Evolutionary conservation across 2,329 filamentous ascomycete species (phyloP), one percentile per base, ranked within the genome.

Genomic region (Fusarium verticillioides): DNA sequence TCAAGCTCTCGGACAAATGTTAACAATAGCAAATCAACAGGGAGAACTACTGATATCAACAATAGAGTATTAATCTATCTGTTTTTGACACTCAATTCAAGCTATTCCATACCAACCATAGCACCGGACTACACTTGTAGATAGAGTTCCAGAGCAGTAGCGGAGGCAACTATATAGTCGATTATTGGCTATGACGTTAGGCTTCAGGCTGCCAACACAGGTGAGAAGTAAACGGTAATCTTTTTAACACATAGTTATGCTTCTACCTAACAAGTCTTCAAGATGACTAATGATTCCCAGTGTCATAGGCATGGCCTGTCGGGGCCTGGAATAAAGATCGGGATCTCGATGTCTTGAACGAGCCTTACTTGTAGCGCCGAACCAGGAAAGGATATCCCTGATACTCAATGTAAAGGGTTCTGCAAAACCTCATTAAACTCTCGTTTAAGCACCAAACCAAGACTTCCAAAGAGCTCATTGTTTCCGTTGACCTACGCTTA

Each of bases 361-460:
- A 46, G 4, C 18, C 43, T 46, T 15, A 10, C 2, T 21, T 46
- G 18, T 15, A 13, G 18, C 43, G 23, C 9, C 8, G 16, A 26
- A 46, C 23, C 5, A 46, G 23, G 23, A 21, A 19, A 28, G 2
- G 0, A 19, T 44, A 4, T 21, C 23, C 11, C 23, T 28, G 18
- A 13, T 19, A 4, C 18, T 26, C 5, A 11, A 26, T 26, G 4
- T 3, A 26, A 19, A 46, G 4, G 5, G 2, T 26, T 26, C 18
- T 46, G 11, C 0, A 4, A 26, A 8, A 0, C 2, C 11, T 26
- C 23, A 9, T 0, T 9, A 19, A 19, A 2, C 16, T 13, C 43
- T 46, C 9, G 11, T 1, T 9, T 5, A 19, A 28, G 2, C 18
- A 26, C 23, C 23, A 44, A 44, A 5, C 7, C 42, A 7, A 26